Conservation (phyloP, 331 rosid genomes). For the Pyrus hybrid region DNA sequence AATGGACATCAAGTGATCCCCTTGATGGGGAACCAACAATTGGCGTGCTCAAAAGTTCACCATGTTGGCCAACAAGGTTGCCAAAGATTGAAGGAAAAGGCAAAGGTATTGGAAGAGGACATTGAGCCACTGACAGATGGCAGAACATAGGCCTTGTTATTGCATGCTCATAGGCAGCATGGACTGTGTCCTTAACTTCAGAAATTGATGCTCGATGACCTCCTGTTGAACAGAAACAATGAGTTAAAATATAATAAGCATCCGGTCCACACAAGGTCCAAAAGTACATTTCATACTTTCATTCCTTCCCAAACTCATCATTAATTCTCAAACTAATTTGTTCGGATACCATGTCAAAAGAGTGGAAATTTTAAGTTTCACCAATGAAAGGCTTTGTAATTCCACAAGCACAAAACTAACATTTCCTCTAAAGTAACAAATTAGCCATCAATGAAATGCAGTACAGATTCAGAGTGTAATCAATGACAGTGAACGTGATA, state of each 20-base stretch:
- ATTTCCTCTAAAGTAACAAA: background rate
- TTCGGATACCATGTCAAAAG: background rate
- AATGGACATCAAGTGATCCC: conserved; percentile 77
- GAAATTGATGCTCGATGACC: conserved; percentile 49
- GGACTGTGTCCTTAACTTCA: conserved; percentile 41
- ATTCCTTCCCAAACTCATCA: background rate
- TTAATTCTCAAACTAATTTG: background rate
- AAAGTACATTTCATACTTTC: background rate
- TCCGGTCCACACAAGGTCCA: background rate
- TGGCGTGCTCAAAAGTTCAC: conserved; percentile 44
- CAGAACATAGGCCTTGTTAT: conserved; percentile 54
- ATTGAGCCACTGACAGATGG: conserved; percentile 61
- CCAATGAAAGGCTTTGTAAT: background rate
- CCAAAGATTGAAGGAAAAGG: conserved; percentile 86
- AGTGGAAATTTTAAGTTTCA: background rate
- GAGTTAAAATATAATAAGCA: background rate
- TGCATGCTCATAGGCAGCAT: conserved; percentile 43
- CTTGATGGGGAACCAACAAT: conserved; percentile 30
- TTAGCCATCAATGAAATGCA: background rate
- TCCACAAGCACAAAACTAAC: background rate
- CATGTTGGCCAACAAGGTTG: conserved; percentile 50
- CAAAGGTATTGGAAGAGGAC: conserved; percentile 87
- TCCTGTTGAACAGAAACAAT: conserved; percentile 27
- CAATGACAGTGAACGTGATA: background rate
- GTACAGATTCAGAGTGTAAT: background rate